These are phyloP conservation scores for Pseudevernia furfuracea DNA, from an alignment of 495 filamentous ascomycete species.

Conservation along the genomic window DNA sequence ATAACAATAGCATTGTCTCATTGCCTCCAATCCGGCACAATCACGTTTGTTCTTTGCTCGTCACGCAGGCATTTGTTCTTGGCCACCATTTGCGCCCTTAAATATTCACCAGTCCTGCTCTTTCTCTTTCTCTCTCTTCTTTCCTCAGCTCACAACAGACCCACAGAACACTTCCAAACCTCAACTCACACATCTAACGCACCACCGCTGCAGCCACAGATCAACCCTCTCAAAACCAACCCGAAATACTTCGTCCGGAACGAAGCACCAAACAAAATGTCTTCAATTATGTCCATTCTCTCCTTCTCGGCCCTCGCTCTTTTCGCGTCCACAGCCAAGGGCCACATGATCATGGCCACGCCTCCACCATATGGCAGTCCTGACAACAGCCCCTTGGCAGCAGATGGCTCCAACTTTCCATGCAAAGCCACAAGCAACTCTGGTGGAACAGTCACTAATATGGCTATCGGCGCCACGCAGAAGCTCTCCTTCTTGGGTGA, in stretches of 20 bases:
- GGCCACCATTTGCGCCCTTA: neutral
- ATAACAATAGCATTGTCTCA: neutral
- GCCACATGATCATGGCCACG: conserved; percentile 64
- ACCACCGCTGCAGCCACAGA: neutral
- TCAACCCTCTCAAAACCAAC: neutral
- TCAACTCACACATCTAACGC: conserved; percentile 6
- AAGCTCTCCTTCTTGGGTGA: conserved; percentile 22
- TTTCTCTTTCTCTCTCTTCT: neutral
- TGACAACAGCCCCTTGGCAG: conserved; percentile 54
- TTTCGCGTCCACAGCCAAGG: conserved; percentile 41
- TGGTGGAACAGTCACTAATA: conserved; percentile 9
- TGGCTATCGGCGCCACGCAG: conserved; percentile 12
- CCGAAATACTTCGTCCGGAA: conserved; percentile 17
- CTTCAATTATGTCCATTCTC: conserved; percentile 28
- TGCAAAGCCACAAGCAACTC: conserved; percentile 48
- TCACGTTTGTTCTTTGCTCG: neutral
- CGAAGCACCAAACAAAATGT: conserved; percentile 19
- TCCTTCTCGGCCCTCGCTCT: conserved; percentile 41
- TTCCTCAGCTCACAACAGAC: conserved; percentile 3
- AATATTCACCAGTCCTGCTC: neutral
- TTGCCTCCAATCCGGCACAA: neutral
- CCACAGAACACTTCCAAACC: neutral
- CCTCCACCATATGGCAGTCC: conserved; percentile 59
- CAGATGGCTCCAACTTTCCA: conserved; percentile 61
- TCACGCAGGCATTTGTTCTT: neutral